A percentile compares a stretch with the other conserved stretches of the same genome.
Evolutionary conservation across 1,284 basidiomycete species (phyloP).

Genomic region (Austroboletus niveus): DNA sequence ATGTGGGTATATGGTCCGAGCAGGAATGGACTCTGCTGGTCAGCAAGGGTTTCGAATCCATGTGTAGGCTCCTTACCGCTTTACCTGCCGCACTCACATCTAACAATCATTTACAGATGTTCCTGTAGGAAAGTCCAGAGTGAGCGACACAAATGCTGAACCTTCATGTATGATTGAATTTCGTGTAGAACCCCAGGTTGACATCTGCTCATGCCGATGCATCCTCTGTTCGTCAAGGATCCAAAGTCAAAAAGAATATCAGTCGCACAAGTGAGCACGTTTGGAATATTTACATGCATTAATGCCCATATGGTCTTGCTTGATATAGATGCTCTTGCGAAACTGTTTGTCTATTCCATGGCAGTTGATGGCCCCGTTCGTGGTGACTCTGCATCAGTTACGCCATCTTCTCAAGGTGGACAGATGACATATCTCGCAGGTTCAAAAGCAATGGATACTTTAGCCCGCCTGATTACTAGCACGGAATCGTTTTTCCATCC

Average conservation of each 20-base stretch:
- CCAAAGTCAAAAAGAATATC: constrained; percentile 78
- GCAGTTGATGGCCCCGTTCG: constrained; percentile 71
- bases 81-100: constrained; percentile 33
- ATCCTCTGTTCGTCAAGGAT: constrained; percentile 58
- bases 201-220: constrained; percentile 71
- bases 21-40: constrained; percentile 85
- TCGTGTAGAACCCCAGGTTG: constrained; percentile 53
- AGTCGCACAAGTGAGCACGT: constrained; percentile 60
- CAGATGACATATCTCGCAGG: constrained; percentile 72
- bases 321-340: constrained; percentile 74
- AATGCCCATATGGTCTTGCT: constrained; percentile 1
- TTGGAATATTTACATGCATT: neutral
- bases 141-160: constrained; percentile 29
- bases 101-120: constrained; percentile 59
- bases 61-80: constrained; percentile 57
- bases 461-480: constrained; percentile 88
- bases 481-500: constrained; percentile 95
- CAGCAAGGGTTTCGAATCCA: constrained; percentile 83
- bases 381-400: constrained; percentile 44
- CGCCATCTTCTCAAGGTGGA: constrained; percentile 59
- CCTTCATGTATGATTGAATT: neutral
- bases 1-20: constrained; percentile 87
- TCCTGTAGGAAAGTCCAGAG: constrained; percentile 67
- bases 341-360: constrained; percentile 91
- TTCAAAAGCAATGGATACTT: constrained; percentile 85